Percentiles rank a stretch among this genome's conserved stretches.
Evolutionary conservation across 2,329 filamentous ascomycete species (phyloP).

Genomic region (Xylaria hypoxylon): DNA sequence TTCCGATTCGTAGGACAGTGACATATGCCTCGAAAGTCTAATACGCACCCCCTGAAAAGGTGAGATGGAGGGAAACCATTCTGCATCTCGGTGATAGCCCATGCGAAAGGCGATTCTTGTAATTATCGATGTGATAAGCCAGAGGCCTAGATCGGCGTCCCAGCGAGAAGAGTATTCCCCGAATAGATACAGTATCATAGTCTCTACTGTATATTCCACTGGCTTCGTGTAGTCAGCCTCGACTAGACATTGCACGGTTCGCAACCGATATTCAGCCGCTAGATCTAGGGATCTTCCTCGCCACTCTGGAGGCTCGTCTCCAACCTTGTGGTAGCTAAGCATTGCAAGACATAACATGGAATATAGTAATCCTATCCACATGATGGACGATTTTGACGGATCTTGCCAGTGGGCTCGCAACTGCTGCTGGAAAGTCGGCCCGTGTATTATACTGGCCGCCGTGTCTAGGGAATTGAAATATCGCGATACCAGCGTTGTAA

Average conservation of each 20-base stretch:
- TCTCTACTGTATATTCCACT: slow-evolving; percentile 80
- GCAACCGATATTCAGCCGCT: slow-evolving; percentile 72
- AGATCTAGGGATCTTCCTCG: slow-evolving; percentile 72
- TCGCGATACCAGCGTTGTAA: slow-evolving; percentile 85
- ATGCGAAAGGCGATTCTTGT: slow-evolving; percentile 73
- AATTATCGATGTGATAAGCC: slow-evolving; percentile 66
- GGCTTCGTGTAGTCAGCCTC: slow-evolving; percentile 82
- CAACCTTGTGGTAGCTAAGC: slow-evolving; percentile 82
- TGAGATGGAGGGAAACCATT: slow-evolving; percentile 76
- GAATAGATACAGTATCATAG: slow-evolving; percentile 79
- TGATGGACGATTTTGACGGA: slow-evolving; percentile 76
- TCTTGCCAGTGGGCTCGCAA: slow-evolving; percentile 75
- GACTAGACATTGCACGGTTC: slow-evolving; percentile 82
- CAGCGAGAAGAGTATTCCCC: slow-evolving; percentile 79
- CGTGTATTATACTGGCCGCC: slow-evolving; percentile 80
- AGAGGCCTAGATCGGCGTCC: slow-evolving; percentile 78
- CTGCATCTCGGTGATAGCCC: slow-evolving; percentile 83
- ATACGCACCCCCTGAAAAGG: slow-evolving; percentile 75
- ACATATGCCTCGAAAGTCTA: background rate
- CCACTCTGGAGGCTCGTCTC: slow-evolving; percentile 83
- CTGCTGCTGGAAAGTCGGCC: slow-evolving; percentile 85
- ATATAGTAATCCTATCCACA: slow-evolving; percentile 83
- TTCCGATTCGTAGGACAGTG: background rate
- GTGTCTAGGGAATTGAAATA: slow-evolving; percentile 89
- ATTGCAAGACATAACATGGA: slow-evolving; percentile 81